Base-by-base conservation (phyloP, 306 rosid species). In the Vigna unguiculata region DNA sequence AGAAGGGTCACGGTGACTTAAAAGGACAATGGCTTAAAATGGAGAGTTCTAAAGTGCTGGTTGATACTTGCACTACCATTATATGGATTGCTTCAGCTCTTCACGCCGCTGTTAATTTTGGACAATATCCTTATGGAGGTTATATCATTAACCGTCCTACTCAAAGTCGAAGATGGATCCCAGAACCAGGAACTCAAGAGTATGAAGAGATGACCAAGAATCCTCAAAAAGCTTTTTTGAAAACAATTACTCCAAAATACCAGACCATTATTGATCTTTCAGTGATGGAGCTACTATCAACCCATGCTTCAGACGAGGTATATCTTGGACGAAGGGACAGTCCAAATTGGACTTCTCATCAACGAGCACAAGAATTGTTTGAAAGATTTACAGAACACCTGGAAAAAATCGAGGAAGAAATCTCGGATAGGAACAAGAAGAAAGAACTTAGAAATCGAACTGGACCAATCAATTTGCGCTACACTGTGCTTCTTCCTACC, bases 51-150 rank as follows among this genome's bases (percentile, higher is more conserved):
- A 0, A 12, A 12, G 49, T 13, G 5, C 2, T 46, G 0, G 14
- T 46, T 13, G 5, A 46, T 0, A 10, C 1, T 10, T 46, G 51
- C 13, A 4, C 51, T 8, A 46, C 6, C 5, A 13, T 46, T 3
- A 46, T 46, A 46, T 46, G 51, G 51, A 46, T 12, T 10, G n/a
- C 51, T 46, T 46, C n/a, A 46, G 51, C 51, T 12, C n/a, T 46
- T 4, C 51, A 46, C 1, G 51, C 51, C 1, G 51, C 51, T 46
- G 51, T 46, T 46, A 46, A 14, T 1, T 46, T 46, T 46, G 51
- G 51, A 15, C 92, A 86, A 54, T 88, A 83, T 52, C 91, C 97
- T 62, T 89, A 88, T 46, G 97, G 91, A 21, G 97, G 97, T 6
- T 85, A 77, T 32, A 86, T 90, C 12, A 45, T 92, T 0, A 88